Base-by-base conservation (phyloP, 495 filamentous ascomycete genomes). In the Hypomontagnella monticulosa region DNA sequence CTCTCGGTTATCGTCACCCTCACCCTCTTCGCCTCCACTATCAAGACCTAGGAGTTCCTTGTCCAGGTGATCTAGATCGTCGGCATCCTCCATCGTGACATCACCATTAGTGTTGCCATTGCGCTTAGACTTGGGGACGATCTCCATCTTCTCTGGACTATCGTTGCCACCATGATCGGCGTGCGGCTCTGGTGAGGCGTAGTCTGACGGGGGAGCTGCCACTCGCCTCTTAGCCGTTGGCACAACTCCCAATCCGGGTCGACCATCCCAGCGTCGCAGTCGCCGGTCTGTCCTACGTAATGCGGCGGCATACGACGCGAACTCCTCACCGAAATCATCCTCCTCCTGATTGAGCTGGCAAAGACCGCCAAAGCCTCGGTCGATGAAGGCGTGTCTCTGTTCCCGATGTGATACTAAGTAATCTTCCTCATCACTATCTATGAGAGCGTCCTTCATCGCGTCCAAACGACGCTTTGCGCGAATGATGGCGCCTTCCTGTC, bases 291-390 rank as follows among this genome's bases (percentile, higher is more conserved):
- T 83, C 50, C 93, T 86, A 46, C 92, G 82, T 10, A 94, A 76
- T 3, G 90, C 86, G 11, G 91, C 89, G 32, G 88, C 81, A 61
- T 87, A 92, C n/a, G 87, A 83, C 33, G 83, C 80, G 16, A 88
- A 84, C 69, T 92, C 88, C 71, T 95, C 92, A 47, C 92, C 92
- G 71, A 85, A 95, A 71, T 95, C 92, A 49, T 91, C 85, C 16
- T 87, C 81, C 57, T 86, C 85, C 7, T 80, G 76, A n/a, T 81
- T 80, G 4, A 89, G 84, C 16, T 87, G 88, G 47, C 88, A 81
- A 19, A 96, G 75, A 2, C 92, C 92, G 11, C 87, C 91, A 20
- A 84, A 83, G 32, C 91, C 91, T 48, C 76, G 75, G 70, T 86
- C 83, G 32, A 78, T 74, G 71, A 83, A 84, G 11, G 68, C 68